Evolutionary conservation across 345 rosid species (phyloP).

Genomic region (Pseudoturritis turrita): DNA sequence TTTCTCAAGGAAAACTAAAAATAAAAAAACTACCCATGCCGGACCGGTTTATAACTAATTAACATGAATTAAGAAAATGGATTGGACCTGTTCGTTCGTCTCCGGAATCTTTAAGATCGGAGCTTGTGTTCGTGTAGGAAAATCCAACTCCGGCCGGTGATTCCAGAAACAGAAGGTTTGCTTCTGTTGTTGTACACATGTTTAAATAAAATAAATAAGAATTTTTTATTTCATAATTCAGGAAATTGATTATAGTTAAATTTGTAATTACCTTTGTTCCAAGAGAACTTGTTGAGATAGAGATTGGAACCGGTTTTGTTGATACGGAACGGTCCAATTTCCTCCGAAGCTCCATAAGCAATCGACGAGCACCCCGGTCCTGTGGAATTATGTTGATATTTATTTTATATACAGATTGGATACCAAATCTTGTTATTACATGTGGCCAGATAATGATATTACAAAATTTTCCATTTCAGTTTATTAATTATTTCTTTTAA

Average conservation of each 20-base stretch:
- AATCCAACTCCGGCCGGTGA: slow-evolving; percentile 98
- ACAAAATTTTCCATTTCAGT: background rate
- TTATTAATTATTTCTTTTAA: background rate
- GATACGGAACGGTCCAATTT: slow-evolving; percentile 89
- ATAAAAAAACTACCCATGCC: no score
- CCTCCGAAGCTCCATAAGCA: slow-evolving; percentile 97
- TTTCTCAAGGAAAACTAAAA: background rate
- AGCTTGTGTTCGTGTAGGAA: slow-evolving; percentile 84
- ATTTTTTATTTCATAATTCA: no score
- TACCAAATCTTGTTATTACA: background rate
- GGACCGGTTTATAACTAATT: no score
- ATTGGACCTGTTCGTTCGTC: slow-evolving; percentile 68
- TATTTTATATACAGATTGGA: no score
- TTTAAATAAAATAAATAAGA: no score
- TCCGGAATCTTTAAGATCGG: slow-evolving; percentile 62
- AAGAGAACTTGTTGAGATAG: slow-evolving; percentile 58
- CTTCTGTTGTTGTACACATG: slow-evolving; percentile 43
- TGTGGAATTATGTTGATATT: no score
- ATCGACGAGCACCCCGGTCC: slow-evolving; percentile 98
- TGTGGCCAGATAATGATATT: background rate
- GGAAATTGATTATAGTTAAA: background rate
- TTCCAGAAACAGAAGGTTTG: slow-evolving; percentile 83
- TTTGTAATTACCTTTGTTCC: slow-evolving; percentile 55
- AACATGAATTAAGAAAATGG: background rate
- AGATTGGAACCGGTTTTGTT: slow-evolving; percentile 60